Evolutionary conservation across 805 yeast species (phyloP).

Genomic region (Osmozyma mogii): DNA sequence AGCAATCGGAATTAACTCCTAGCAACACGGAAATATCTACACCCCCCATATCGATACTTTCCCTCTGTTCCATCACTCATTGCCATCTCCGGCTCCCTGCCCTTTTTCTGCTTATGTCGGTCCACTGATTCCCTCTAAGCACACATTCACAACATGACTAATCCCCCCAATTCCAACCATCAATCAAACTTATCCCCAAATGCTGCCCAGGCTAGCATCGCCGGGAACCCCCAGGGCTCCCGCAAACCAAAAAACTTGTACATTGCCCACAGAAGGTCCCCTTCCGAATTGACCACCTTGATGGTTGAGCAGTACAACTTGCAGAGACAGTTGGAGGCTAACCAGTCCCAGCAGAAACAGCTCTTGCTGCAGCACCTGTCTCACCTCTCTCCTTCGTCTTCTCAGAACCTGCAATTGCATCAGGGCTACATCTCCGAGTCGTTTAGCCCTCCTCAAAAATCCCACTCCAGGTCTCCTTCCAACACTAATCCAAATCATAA

Average conservation of each 20-base stretch:
- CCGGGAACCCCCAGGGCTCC: slow-evolving; percentile 4
- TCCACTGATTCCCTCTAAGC: no score
- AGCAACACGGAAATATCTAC: no score
- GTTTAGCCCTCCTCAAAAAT: slow-evolving; percentile 9
- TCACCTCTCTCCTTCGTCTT: slow-evolving; percentile 17
- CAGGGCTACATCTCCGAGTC: slow-evolving; percentile 20
- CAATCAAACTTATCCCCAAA: no score
- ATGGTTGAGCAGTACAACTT: slow-evolving; percentile 86
- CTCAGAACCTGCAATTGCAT: slow-evolving; percentile 12
- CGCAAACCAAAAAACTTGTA: slow-evolving; percentile 45
- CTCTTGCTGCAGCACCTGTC: slow-evolving; percentile 61
- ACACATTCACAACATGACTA: no score
- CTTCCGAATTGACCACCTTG: slow-evolving; percentile 86
- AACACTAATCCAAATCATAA: slow-evolving; percentile 7
- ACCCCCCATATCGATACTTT: no score
- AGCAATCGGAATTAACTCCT: no score
- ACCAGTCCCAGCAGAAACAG: slow-evolving; percentile 89
- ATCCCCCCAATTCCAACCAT: no score
- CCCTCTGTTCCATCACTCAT: no score
- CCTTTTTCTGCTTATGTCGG: no score
- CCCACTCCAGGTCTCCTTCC: slow-evolving; percentile 30
- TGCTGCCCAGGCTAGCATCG: no score
- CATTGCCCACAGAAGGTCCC: slow-evolving; percentile 95
- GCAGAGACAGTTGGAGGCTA: slow-evolving; percentile 87
- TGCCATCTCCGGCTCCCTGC: no score